phyloP scores from a whole-genome alignment of 306 rosid genomes.

The Spatholobus suberectus region DNA sequence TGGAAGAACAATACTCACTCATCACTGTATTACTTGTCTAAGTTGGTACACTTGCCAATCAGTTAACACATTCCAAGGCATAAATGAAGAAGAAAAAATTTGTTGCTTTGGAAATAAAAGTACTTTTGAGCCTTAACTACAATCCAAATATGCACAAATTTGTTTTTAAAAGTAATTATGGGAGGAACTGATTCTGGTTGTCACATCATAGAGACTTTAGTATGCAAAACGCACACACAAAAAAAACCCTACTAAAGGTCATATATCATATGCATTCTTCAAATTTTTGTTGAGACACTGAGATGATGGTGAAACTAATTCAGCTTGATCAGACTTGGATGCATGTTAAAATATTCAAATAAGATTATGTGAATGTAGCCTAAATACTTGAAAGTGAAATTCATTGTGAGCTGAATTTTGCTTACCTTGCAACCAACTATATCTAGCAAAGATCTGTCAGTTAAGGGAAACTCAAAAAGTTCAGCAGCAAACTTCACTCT shows the following conservation, averaged over 20 bases:
- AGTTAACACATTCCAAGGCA: too few species aligned
- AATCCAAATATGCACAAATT: too few species aligned
- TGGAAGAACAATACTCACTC: too few species aligned
- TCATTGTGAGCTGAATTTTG: conserved; percentile 21
- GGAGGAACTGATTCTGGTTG: not conserved
- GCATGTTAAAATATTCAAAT: not conserved
- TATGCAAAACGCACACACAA: not conserved
- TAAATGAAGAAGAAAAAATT: too few species aligned
- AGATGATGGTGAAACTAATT: not conserved
- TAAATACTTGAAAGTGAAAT: not conserved
- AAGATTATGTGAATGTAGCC: not conserved
- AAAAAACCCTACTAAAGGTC: not conserved
- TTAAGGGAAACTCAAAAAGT: conserved; percentile 71
- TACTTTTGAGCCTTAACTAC: too few species aligned
- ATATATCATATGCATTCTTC: not conserved
- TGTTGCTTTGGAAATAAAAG: too few species aligned
- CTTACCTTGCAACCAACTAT: conserved; percentile 80
- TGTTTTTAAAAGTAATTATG: not conserved
- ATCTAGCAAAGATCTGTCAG: conserved; percentile 68
- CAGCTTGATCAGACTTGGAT: not conserved
- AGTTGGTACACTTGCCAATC: too few species aligned
- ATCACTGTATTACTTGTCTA: too few species aligned
- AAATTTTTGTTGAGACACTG: not conserved
- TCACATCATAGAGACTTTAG: not conserved
- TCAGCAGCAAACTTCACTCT: conserved; percentile 80